Evolutionary conservation across 1,284 basidiomycete species (phyloP), one percentile per base, ranked within the genome.

Genomic region (Rhodotorula sp.): DNA sequence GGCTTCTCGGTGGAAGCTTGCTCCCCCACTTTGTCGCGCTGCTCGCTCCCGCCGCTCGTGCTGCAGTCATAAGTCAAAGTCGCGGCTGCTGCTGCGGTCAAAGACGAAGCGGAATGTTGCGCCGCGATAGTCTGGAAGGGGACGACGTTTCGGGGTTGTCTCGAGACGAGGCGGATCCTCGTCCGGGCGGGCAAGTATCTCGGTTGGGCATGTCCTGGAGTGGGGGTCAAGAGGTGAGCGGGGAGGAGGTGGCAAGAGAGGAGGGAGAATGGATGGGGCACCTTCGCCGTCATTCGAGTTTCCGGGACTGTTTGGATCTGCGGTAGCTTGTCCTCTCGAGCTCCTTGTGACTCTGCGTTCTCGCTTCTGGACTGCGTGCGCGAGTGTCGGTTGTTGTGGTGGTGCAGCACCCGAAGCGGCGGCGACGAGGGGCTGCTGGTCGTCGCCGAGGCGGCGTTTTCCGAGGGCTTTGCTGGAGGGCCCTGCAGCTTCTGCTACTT

Each of bases 391-490:
- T 3, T 30, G 44, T 20, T 33, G 29, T 4, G 33, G 59, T 3
- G 37, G 60, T 6, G 62, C 37, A 42, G 37, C 37, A 42, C 22
- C 24, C 1, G 49, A 45, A 15, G 48, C 20, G 7, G n/a, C n/a
- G 37, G 10, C n/a, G n/a, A n/a, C n/a, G n/a, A n/a, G n/a, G n/a
- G n/a, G n/a, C n/a, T n/a, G 24, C 7, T 26, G 20, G n/a, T 37
- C 14, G 14, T 53, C 68, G 44, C 61, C 63, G 15, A 53, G 44
- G 56, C 66, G 48, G 18, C 68, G 66, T 55, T 73, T 73, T n/a
- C 72, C 72, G 48, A 70, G 69, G 0, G 71, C 71, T 6, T 60
- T 70, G 24, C n/a, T 30, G 1, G 68, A 69, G 12, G 51, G 68
- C 5, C 6, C 14, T n/a, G 48, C 14, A 2, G 33, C 4, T 2